Base-by-base conservation (phyloP, 139 green algal species). In the Axilococcus clingmanii region DNA sequence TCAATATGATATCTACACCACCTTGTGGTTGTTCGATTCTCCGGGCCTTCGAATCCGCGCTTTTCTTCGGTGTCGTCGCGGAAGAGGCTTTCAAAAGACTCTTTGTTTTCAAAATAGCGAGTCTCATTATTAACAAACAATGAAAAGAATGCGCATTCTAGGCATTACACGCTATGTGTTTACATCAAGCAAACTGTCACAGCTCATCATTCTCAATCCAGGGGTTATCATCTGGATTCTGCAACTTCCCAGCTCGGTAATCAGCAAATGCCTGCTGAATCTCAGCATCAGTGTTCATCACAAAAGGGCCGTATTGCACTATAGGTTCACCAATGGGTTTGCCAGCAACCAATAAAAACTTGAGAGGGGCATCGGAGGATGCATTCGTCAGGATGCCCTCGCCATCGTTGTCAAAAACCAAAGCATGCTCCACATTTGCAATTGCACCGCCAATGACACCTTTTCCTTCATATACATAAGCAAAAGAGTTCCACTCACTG, bases 241-340 rank as follows among this genome's bases (percentile, higher is more conserved):
- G 85, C 40, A 94, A 58, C 36, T 40, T 37, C 0, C 85, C 83
- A 6, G 34, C 61, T 36, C 71, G 46, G 49, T 83, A 86, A 59
- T 93, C 83, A 3, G 5, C 1, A 57, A 89, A 93, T 1, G 85
- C 85, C 54, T 89, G 72, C 31, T 58, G 32, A 43, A 87, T 90
- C 48, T 91, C 81, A 23, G 59, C 27, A 33, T 73, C 32, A 17
- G 66, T 78, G 66, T 90, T 94, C 84, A 94, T 94, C 19, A 94
- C 85, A 67, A 94, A 92, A 0, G 75, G 70, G 0, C 66, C 65
- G 43, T 34, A 48, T 50, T 95, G 86, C 30, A 94, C 84, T 29
- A 95, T 84, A 44, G 78, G 78, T 66, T 95, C 87, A 2, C 57
- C 59, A 38, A 94, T 94, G n/a, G 87, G 86, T 66, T 66, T 55